Conservation (phyloP, 2,329 filamentous ascomycete species). For the Blastomyces percursus region DNA sequence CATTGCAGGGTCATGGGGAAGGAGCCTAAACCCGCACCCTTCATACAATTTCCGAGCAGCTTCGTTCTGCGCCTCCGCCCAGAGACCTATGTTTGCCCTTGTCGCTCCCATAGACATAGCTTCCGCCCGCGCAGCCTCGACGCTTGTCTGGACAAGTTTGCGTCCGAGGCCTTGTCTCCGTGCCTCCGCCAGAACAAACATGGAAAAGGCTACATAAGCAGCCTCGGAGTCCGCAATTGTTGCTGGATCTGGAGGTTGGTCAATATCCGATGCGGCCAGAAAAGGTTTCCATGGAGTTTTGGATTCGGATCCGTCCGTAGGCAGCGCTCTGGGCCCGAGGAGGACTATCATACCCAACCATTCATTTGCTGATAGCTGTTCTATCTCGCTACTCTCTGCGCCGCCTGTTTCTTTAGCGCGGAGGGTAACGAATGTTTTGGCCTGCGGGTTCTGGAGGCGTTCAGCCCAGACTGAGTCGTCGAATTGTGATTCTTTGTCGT, state of each 20-base stretch:
- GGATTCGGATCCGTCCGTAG: conserved; percentile 7
- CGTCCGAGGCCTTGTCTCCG: conserved; percentile 17
- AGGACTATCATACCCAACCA: conserved; percentile 25
- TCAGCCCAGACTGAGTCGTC: conserved; percentile 19
- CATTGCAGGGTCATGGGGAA: background rate
- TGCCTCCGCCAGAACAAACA: conserved; percentile 19
- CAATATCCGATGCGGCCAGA: background rate
- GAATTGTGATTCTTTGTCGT: conserved; percentile 21
- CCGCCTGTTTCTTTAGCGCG: background rate
- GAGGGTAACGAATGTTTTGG: conserved; percentile 21
- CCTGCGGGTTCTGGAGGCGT: conserved; percentile 20
- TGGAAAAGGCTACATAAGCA: conserved; percentile 19
- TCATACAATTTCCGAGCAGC: conserved; percentile 17
- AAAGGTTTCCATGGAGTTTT: conserved; percentile 9
- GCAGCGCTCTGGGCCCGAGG: conserved; percentile 16
- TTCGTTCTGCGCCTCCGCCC: conserved; percentile 13
- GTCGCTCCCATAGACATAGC: conserved; percentile 3
- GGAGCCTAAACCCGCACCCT: conserved; percentile 15
- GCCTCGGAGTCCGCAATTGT: conserved; percentile 12
- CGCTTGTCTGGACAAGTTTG: conserved; percentile 14
- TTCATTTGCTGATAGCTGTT: conserved; percentile 13
- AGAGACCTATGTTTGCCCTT: conserved; percentile 15
- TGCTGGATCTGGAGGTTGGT: background rate
- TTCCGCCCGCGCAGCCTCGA: conserved; percentile 12
- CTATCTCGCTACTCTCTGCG: conserved; percentile 3